Percentiles rank a stretch among this genome's conserved stretches.
These are phyloP conservation scores for Litsea cubeba DNA, from an alignment of 164 flowering plant species.

Conservation along the genomic window DNA sequence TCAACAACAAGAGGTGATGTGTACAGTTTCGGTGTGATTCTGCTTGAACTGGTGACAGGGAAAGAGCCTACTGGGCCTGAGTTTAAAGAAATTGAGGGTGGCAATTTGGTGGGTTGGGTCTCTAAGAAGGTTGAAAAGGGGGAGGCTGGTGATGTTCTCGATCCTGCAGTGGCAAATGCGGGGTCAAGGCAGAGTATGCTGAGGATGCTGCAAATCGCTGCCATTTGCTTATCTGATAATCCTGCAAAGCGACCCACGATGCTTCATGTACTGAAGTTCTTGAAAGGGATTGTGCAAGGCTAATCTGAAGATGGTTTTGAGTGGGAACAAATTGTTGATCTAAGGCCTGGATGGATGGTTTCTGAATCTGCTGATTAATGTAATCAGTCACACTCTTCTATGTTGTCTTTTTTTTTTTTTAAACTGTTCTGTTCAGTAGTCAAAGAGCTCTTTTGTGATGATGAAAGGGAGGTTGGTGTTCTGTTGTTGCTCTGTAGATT, in stretches of 20 bases:
- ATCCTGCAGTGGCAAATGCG: conserved; percentile 33
- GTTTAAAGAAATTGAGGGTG: conserved; percentile 72
- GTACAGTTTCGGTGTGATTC: conserved; percentile 75
- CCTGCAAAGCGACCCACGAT: conserved; percentile 66
- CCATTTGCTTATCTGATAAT: conserved; percentile 48
- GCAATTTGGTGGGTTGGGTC: conserved; percentile 82
- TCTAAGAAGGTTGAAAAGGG: conserved; percentile 50
- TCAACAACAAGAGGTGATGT: conserved; percentile 72
- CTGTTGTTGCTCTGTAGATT: no score
- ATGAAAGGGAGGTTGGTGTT: no score
- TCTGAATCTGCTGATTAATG: no score
- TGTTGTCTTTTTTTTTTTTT: no score
- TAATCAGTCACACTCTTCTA: no score
- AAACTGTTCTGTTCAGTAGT: no score
- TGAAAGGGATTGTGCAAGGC: conserved; percentile 41
- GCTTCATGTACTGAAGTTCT: conserved; percentile 50
- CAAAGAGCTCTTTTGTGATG: no score
- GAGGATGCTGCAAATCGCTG: conserved; percentile 46
- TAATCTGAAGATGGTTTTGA: neutral
- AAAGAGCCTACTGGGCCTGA: conserved; percentile 81
- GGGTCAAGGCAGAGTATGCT: conserved; percentile 55
- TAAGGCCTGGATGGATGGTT: no score
- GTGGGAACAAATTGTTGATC: no score
- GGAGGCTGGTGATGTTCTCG: conserved; percentile 53
- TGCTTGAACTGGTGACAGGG: conserved; percentile 74